Conservation (phyloP, 345 rosid genomes). For the Populus alba region DNA sequence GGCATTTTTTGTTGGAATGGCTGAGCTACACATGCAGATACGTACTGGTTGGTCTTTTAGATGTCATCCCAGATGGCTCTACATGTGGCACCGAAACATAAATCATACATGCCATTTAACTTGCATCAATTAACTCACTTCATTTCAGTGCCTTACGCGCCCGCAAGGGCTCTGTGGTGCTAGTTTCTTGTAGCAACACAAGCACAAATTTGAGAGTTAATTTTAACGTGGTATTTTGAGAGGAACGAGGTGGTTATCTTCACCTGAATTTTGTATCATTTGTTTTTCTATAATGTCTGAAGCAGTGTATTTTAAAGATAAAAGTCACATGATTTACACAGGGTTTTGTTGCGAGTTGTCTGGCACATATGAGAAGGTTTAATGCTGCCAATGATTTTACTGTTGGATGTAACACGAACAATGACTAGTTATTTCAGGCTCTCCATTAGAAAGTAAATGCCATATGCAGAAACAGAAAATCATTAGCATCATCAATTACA, state of each 20-base stretch:
- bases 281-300: not conserved
- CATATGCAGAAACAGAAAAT: not conserved
- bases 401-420: not conserved
- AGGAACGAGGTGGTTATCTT: not conserved
- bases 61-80: conserved; percentile 78
- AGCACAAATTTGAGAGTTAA: not conserved
- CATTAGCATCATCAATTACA: not conserved
- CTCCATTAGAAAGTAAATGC: not conserved
- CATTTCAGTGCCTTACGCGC: not conserved
- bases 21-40: conserved; percentile 83
- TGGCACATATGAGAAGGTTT: too few species aligned
- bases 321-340: not conserved
- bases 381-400: not conserved
- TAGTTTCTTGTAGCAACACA: not conserved
- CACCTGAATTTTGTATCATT: not conserved
- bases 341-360: too few species aligned
- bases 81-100: conserved; percentile 92
- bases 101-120: conserved; percentile 36
- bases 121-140: not conserved
- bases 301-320: not conserved
- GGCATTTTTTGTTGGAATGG: conserved; percentile 95
- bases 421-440: not conserved
- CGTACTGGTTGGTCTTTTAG: conserved; percentile 81
- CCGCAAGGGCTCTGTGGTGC: not conserved
- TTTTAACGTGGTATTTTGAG: not conserved